Evolutionary conservation across 352 stramenopile genomes (phyloP), one percentile per base, ranked within the genome.

Genomic region (Globisporangium viniferum): DNA sequence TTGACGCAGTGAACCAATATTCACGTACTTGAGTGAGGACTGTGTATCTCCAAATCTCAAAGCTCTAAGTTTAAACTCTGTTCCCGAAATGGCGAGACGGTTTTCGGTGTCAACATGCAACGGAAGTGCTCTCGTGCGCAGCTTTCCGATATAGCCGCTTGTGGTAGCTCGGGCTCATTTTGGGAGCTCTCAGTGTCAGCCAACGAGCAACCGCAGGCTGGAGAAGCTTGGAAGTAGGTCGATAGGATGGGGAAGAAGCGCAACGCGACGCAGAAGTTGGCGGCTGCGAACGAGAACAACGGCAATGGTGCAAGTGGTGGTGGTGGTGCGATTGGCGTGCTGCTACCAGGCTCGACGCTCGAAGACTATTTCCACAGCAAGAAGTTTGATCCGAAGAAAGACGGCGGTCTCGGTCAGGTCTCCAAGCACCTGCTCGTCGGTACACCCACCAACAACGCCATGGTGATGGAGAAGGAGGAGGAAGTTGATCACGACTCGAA

Each of bases 391-490:
- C 65, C 18, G 18, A 59, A 41, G 22, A 49, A 54, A 12, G 56
- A 64, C n/a, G 56, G 36, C 2, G 29, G 54, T 14, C 54, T 59
- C 29, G 54, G 33, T 27, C 41, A 59, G 75, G 54, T 90, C 48
- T 84, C 78, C 46, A 80, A 85, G 65, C 82, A 90, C 62, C 64
- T 90, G 69, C 78, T 90, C 54, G 81, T 82, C 20, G 80, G 74
- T 15, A 72, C 76, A 35, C 64, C 72, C 2, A 75, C 70, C 10
- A 77, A 84, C 78, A 77, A 88, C 60, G 80, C 82, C 29, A 86
- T 90, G 80, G 68, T 73, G 41, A 72, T 81, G 60, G 77, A 89
- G 65, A 77, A 73, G 31, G 48, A 68, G 9, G 55, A 72, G 6
- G 67, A 48, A 10, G 36, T 67, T 15, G 54, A 64, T 9, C n/a